Evolutionary conservation across 1,284 basidiomycete genomes (phyloP).

Genomic region (Ceratobasidium sp.): DNA sequence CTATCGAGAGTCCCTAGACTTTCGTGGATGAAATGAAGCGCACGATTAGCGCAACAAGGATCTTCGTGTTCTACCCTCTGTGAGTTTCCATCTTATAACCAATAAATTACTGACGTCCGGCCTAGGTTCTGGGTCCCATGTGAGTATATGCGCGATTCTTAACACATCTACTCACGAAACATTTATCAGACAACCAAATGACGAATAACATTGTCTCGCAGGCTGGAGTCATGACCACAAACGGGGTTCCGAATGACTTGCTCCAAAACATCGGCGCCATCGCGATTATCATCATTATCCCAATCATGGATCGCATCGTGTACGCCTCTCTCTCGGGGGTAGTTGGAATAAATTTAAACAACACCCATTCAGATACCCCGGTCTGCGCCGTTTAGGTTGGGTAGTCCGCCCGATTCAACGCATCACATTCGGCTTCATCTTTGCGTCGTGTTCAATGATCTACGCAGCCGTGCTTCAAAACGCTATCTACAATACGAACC

Average conservation of each 20-base stretch:
- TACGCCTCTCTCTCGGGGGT: neutral
- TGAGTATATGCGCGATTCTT: conserved; percentile 6
- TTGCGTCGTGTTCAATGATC: conserved; percentile 68
- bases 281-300: conserved; percentile 38
- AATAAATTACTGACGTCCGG: neutral
- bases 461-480: conserved; percentile 73
- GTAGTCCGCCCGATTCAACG: conserved; percentile 80
- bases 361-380: conserved; percentile 67
- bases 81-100: neutral
- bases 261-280: conserved; percentile 36
- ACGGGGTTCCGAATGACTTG: conserved; percentile 41
- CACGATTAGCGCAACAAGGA: conserved; percentile 61
- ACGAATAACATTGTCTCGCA: conserved; percentile 41
- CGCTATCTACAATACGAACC: conserved; percentile 78
- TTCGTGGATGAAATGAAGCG: conserved; percentile 61
- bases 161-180: neutral
- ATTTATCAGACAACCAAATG: conserved; percentile 37
- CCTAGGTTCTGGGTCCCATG: conserved; percentile 38
- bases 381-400: conserved; percentile 71
- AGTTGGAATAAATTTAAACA: too few species aligned
- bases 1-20: conserved; percentile 2
- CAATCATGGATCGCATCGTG: conserved; percentile 36
- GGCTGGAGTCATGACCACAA: conserved; percentile 27
- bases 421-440: conserved; percentile 70
- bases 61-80: conserved; percentile 53